Conservation (phyloP, 345 rosid genomes). For the Melaleuca alternifolia region DNA sequence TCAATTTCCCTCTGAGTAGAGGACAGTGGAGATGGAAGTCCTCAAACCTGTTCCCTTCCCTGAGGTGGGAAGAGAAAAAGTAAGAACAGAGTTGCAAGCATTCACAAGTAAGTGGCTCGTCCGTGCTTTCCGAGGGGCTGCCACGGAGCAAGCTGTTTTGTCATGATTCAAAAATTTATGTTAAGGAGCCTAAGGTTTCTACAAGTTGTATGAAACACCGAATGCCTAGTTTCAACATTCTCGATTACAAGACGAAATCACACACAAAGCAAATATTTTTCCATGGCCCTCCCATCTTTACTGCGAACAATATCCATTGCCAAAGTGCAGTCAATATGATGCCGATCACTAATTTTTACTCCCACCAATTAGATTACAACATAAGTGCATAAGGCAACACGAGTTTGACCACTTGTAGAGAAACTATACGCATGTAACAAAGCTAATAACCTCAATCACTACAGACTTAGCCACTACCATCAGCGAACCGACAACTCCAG, state of each 20-base stretch:
- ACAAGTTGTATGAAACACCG: not conserved
- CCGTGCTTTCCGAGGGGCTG: no score
- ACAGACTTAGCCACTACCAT: not conserved
- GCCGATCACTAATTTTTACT: not conserved
- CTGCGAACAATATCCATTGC: not conserved
- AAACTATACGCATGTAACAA: not conserved
- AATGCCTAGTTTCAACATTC: not conserved
- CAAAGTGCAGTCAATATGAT: not conserved
- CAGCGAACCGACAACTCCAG: slow-evolving; percentile 23
- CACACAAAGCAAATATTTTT: not conserved
- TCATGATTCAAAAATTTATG: not conserved
- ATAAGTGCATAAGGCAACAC: not conserved
- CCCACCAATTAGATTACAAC: not conserved
- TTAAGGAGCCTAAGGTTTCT: not conserved
- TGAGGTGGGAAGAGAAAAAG: not conserved
- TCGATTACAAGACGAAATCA: not conserved
- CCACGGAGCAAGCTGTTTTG: not conserved
- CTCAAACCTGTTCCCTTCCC: not conserved
- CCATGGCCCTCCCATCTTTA: not conserved
- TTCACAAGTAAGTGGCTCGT: not conserved
- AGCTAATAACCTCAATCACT: not conserved
- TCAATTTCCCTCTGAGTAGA: not conserved
- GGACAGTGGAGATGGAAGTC: not conserved
- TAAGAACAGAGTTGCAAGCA: not conserved
- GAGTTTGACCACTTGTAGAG: not conserved